Evolutionary conservation across 2,329 filamentous ascomycete species (phyloP).

Genomic region (Parastagonospora avenae): DNA sequence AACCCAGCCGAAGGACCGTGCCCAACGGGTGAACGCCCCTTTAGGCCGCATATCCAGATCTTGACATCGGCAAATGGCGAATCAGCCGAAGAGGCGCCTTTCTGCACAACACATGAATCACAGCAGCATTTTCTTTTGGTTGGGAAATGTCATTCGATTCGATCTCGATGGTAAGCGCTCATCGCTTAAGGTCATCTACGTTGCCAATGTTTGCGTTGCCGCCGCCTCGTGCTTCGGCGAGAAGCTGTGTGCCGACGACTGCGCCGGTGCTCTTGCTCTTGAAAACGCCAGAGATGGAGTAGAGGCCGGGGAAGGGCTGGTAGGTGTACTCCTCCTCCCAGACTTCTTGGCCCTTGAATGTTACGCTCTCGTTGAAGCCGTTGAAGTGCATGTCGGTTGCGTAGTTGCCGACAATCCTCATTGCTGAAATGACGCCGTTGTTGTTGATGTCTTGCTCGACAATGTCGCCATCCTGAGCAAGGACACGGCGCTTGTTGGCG

Average conservation of each 20-base stretch:
- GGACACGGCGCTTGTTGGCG: slow-evolving; percentile 59
- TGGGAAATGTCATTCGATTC: too few species aligned
- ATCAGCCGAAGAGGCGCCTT: too few species aligned
- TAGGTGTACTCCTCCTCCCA: slow-evolving; percentile 62
- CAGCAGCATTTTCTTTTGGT: too few species aligned
- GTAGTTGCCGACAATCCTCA: slow-evolving; percentile 57
- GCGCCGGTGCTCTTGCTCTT: slow-evolving; percentile 55
- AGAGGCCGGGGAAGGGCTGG: slow-evolving; percentile 56
- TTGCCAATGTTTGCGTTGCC: slow-evolving; percentile 57
- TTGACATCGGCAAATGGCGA: too few species aligned
- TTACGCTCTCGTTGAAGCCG: slow-evolving; percentile 52
- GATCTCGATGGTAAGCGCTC: too few species aligned
- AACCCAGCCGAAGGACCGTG: too few species aligned
- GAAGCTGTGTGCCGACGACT: slow-evolving; percentile 58
- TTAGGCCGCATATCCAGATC: too few species aligned
- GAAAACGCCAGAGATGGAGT: slow-evolving; percentile 53
- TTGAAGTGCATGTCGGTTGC: slow-evolving; percentile 60
- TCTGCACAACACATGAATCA: too few species aligned
- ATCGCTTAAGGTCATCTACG: slow-evolving; percentile 10
- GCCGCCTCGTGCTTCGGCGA: slow-evolving; percentile 60
- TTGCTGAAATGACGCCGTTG: slow-evolving; percentile 53
- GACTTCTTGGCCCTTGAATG: slow-evolving; percentile 52
- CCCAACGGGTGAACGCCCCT: too few species aligned
- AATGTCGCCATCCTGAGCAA: slow-evolving; percentile 61
- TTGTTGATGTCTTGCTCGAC: slow-evolving; percentile 62